These are phyloP conservation scores for Punica granatum DNA, from an alignment of 345 rosid genomes.

Conservation along the genomic window DNA sequence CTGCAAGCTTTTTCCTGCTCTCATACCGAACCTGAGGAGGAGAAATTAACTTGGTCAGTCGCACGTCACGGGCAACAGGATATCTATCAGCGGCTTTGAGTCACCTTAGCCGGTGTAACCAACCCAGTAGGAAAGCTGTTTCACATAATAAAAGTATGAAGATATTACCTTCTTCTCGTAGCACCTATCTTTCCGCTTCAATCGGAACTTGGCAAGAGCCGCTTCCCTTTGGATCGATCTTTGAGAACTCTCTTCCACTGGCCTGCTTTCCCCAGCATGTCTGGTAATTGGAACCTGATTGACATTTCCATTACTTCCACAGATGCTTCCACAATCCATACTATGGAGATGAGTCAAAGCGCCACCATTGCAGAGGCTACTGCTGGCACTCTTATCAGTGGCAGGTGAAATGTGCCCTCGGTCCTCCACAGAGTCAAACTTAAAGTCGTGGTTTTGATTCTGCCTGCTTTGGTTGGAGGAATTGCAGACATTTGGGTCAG, in stretches of 20 bases:
- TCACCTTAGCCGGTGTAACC: background rate
- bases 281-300: slow-evolving; percentile 32
- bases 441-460: slow-evolving; percentile 28
- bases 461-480: slow-evolving; percentile 23
- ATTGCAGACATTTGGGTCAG: slow-evolving; percentile 29
- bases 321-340: slow-evolving; percentile 40
- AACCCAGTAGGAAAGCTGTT: background rate
- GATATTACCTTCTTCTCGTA: slow-evolving; percentile 75
- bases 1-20: slow-evolving; percentile 69
- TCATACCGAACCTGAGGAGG: slow-evolving; percentile 62
- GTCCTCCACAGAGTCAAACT: slow-evolving; percentile 36
- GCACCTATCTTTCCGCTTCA: slow-evolving; percentile 95
- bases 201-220: slow-evolving; percentile 74
- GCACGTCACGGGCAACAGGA: background rate
- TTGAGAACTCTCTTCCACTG: slow-evolving; percentile 38
- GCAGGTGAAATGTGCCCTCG: slow-evolving; percentile 42
- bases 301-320: slow-evolving; percentile 38
- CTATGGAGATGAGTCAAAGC: slow-evolving; percentile 34
- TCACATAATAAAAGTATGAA: background rate
- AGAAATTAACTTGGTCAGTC: background rate
- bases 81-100: background rate
- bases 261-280: slow-evolving; percentile 43
- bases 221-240: slow-evolving; percentile 74
- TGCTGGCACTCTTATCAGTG: slow-evolving; percentile 54
- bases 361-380: slow-evolving; percentile 51